phyloP scores from a whole-genome alignment of 306 rosid genomes.

The Castanea sativa region DNA sequence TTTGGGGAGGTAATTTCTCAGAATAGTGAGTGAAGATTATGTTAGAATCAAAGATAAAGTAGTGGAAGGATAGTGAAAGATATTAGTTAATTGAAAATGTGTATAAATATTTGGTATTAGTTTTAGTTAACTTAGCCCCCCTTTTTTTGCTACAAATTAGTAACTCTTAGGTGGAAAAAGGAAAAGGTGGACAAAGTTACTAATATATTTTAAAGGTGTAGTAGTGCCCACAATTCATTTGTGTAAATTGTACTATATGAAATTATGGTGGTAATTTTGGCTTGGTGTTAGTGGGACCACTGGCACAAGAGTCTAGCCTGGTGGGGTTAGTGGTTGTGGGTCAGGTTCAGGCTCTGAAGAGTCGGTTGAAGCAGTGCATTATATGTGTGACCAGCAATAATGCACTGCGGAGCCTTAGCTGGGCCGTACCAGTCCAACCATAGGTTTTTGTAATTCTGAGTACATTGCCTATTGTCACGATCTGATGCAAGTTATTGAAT shows the following conservation, averaged over 20 bases:
- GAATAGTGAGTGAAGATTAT: slow-evolving; percentile 52
- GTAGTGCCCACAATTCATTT: neutral
- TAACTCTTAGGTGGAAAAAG: neutral
- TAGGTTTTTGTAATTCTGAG: neutral
- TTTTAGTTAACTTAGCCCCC: slow-evolving; percentile 2
- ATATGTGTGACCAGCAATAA: slow-evolving; percentile 47
- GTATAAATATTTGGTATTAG: slow-evolving; percentile 32
- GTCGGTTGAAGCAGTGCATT: slow-evolving; percentile 26
- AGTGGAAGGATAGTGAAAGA: neutral
- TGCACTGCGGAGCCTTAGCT: slow-evolving; percentile 34
- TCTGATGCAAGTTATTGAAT: neutral
- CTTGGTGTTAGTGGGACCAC: neutral
- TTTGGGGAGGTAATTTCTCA: slow-evolving; percentile 95
- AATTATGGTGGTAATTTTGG: slow-evolving; percentile 14
- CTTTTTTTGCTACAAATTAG: no score
- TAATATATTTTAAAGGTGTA: neutral
- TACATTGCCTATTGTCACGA: neutral
- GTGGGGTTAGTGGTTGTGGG: neutral
- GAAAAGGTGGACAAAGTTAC: slow-evolving; percentile 18
- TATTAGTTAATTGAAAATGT: slow-evolving; percentile 28
- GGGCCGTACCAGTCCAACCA: slow-evolving; percentile 1
- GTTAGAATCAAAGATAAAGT: neutral
- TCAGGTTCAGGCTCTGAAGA: slow-evolving; percentile 1
- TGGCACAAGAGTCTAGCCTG: slow-evolving; percentile 8
- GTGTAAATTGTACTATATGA: neutral